Evolutionary conservation across 805 yeast species (phyloP).

Genomic region (Metschnikowia rubicola): DNA sequence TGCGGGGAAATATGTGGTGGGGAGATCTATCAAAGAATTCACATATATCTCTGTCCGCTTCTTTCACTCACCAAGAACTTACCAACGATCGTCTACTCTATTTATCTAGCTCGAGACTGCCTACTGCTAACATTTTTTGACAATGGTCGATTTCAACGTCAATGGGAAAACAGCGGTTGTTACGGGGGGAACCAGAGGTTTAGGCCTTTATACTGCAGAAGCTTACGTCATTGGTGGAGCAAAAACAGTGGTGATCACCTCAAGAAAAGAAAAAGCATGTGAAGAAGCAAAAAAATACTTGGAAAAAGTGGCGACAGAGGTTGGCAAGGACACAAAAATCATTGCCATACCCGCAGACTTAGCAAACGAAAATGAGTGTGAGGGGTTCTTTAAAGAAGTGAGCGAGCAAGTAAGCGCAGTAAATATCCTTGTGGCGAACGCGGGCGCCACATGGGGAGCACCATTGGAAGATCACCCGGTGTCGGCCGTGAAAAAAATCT

Average conservation of each 20-base stretch:
- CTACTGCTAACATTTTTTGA: not conserved
- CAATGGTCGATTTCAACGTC: slow-evolving; percentile 46
- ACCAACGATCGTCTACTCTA: no score
- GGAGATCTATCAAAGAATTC: no score
- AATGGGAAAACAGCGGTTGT: slow-evolving; percentile 62
- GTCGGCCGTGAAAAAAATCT: slow-evolving; percentile 57
- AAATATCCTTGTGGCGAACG: slow-evolving; percentile 69
- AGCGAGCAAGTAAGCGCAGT: slow-evolving; percentile 40
- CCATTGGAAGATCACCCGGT: slow-evolving; percentile 59
- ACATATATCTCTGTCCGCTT: no score
- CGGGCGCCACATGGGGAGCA: slow-evolving; percentile 80
- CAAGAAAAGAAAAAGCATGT: slow-evolving; percentile 62
- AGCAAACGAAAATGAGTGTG: slow-evolving; percentile 47
- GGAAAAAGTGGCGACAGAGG: slow-evolving; percentile 35
- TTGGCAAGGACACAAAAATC: slow-evolving; percentile 28
- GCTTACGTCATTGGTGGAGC: slow-evolving; percentile 62
- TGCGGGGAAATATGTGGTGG: slow-evolving; percentile 1
- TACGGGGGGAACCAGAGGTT: slow-evolving; percentile 76
- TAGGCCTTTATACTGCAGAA: slow-evolving; percentile 68
- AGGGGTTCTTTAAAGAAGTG: slow-evolving; percentile 41
- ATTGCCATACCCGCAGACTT: slow-evolving; percentile 56
- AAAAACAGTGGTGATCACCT: slow-evolving; percentile 55
- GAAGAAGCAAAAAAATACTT: slow-evolving; percentile 48
- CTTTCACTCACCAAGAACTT: no score
- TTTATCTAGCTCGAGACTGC: not conserved